A percentile compares a stretch with the other conserved stretches of the same genome.
Evolutionary conservation across 768 basidiomycete species (phyloP).

Genomic region (Leccinellum luteum): DNA sequence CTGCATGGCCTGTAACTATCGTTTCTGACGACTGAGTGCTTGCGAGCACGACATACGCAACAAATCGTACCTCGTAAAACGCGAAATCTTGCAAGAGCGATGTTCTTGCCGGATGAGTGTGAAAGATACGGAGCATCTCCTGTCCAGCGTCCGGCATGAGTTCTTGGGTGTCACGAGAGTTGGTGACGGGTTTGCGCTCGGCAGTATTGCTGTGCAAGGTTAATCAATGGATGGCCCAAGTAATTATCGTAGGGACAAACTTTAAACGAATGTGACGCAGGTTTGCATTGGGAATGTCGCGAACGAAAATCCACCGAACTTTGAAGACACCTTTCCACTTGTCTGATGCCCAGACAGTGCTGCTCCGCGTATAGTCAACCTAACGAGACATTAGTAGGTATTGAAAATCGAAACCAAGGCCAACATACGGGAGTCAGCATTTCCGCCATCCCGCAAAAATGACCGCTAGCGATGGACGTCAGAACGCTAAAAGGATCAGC

Average conservation of each 20-base stretch:
- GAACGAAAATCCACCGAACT: conserved; percentile 96
- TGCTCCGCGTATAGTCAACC: conserved; percentile 92
- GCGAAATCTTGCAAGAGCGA: conserved; percentile 92
- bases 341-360: conserved; percentile 98
- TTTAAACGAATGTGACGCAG: conserved; percentile 86
- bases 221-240: conserved; percentile 12
- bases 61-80: conserved; percentile 74
- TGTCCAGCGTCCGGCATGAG: conserved; percentile 93
- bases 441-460: conserved; percentile 98
- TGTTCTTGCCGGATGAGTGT: conserved; percentile 89
- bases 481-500: neutral
- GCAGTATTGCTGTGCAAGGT: conserved; percentile 75
- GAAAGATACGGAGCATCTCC: conserved; percentile 95
- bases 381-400: conserved; percentile 22
- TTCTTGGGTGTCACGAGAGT: conserved; percentile 97
- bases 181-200: conserved; percentile 97
- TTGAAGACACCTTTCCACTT: conserved; percentile 99
- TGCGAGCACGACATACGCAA: neutral
- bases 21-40: conserved; percentile 8
- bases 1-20: conserved; percentile 81
- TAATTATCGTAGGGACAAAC: conserved; percentile 36
- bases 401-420: neutral
- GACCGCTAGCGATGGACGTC: conserved; percentile 55
- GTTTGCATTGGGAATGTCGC: conserved; percentile 89
- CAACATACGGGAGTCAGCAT: conserved; percentile 86